A percentile compares a stretch with the other conserved stretches of the same genome.
These are phyloP conservation scores for Porcisia deanei DNA, from an alignment of 208 protist species.

Conservation along the genomic window DNA sequence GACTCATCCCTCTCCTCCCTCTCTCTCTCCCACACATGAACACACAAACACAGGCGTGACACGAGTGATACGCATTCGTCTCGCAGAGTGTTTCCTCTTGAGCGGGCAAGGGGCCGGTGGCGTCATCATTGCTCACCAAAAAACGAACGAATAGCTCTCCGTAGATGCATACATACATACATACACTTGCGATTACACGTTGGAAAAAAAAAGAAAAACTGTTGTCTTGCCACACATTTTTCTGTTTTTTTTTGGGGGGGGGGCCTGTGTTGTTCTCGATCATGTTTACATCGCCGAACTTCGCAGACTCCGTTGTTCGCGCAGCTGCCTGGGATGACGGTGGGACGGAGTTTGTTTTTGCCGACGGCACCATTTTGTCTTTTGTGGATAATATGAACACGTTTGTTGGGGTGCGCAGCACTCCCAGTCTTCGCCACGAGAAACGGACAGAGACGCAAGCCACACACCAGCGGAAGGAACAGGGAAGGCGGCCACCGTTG, in stretches of 20 bases:
- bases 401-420: conserved; percentile 60
- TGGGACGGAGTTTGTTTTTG: conserved; percentile 77
- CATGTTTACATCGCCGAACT: neutral
- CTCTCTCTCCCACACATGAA: no score
- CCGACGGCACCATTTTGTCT: conserved; percentile 79
- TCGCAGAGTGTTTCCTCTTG: neutral
- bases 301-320: conserved; percentile 38
- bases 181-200: no score
- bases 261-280: neutral
- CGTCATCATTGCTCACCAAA: neutral
- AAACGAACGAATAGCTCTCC: neutral
- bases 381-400: conserved; percentile 87
- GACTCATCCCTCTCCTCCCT: no score
- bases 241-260: neutral
- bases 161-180: neutral
- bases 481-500: neutral
- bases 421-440: neutral
- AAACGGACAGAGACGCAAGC: neutral
- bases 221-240: neutral
- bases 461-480: neutral
- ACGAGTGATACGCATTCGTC: neutral
- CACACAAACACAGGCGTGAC: no score
- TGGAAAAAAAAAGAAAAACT: no score
- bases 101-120: neutral
- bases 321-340: conserved; percentile 72